phyloP scores from a whole-genome alignment of 331 rosid genomes.

The Phaseolus coccineus region DNA sequence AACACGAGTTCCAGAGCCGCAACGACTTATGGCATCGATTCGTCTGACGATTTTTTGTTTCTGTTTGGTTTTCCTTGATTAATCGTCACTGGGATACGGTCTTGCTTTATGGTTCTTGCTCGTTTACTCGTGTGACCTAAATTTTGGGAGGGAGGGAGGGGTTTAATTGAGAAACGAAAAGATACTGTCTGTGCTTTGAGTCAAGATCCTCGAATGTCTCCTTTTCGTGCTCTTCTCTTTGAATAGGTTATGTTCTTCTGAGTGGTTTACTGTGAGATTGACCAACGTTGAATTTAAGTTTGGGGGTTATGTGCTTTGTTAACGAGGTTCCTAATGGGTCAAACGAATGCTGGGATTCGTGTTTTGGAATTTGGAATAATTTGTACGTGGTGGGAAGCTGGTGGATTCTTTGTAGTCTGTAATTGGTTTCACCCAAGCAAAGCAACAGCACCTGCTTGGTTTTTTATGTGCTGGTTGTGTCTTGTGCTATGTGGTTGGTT shows the following conservation, averaged over 20 bases:
- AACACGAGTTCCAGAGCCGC: background rate
- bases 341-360: conserved; percentile 15
- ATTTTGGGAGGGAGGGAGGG: background rate
- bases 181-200: background rate
- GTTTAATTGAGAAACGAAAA: background rate
- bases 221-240: background rate
- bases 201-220: background rate
- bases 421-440: background rate
- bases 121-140: background rate
- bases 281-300: conserved; percentile 3
- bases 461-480: conserved; percentile 13
- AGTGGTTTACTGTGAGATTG: background rate
- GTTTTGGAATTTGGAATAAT: background rate
- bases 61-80: background rate
- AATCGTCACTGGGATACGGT: background rate
- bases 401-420: background rate
- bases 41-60: background rate
- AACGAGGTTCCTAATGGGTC: background rate
- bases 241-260: background rate
- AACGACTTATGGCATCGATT: background rate
- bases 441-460: conserved; percentile 7
- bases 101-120: conserved; percentile 18
- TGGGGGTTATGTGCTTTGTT: background rate
- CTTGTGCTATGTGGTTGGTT: background rate
- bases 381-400: conserved; percentile 23